Conservation (phyloP, 495 filamentous ascomycete genomes). For the Penicillium manginii region DNA sequence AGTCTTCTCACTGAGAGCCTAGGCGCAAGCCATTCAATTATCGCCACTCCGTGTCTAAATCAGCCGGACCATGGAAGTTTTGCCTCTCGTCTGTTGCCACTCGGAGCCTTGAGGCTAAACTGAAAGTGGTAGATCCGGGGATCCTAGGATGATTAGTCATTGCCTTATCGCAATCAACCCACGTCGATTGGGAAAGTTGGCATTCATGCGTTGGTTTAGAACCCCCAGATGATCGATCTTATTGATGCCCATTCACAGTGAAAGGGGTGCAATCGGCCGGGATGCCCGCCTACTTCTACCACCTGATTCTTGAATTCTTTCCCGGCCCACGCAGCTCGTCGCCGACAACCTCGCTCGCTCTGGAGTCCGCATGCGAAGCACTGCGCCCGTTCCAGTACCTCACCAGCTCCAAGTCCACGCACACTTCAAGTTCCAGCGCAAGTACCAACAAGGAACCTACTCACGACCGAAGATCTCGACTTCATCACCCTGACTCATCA, state of each 20-base stretch:
- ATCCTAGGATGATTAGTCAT: slow-evolving; percentile 1
- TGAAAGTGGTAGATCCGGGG: slow-evolving; percentile 4
- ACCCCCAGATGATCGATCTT: background rate
- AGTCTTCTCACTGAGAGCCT: too few relatives aligned
- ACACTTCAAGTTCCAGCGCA: slow-evolving; percentile 17
- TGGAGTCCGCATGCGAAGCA: slow-evolving; percentile 48
- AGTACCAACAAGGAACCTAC: slow-evolving; percentile 1
- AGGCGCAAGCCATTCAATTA: too few relatives aligned
- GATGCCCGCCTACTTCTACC: slow-evolving; percentile 91
- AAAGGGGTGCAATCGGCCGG: slow-evolving; percentile 41
- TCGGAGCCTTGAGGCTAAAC: background rate
- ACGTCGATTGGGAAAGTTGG: background rate
- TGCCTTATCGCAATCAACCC: slow-evolving; percentile 18
- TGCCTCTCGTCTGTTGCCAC: slow-evolving; percentile 1
- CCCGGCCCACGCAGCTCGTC: slow-evolving; percentile 51
- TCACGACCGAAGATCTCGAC: background rate
- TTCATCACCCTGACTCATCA: background rate
- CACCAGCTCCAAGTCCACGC: slow-evolving; percentile 21
- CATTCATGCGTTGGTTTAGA: too few relatives aligned
- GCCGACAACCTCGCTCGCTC: slow-evolving; percentile 20
- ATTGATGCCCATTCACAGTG: slow-evolving; percentile 9
- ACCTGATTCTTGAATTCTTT: slow-evolving; percentile 81
- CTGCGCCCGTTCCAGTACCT: slow-evolving; percentile 41
- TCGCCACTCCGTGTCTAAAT: background rate
- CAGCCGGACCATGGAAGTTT: background rate